Percentiles rank a stretch among this genome's conserved stretches.
phyloP scores from a whole-genome alignment of 2,329 filamentous ascomycete species.

The Apiospora pterosperma region DNA sequence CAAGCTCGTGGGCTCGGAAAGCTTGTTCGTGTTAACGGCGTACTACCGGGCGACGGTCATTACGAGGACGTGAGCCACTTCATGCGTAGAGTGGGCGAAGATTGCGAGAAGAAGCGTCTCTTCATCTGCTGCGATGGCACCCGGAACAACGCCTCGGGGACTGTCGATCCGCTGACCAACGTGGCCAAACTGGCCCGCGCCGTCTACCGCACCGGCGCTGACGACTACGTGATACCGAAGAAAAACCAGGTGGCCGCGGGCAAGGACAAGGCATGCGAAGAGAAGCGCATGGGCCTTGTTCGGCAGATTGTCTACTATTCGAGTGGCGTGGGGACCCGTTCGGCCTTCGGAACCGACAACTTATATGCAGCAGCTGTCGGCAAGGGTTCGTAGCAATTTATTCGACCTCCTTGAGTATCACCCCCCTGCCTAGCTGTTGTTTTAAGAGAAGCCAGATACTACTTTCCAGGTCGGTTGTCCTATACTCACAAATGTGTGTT shows the following conservation, averaged over 20 bases:
- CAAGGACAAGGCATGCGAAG: neutral
- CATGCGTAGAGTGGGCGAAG: neutral
- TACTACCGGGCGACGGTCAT: too few species aligned
- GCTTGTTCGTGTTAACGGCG: neutral
- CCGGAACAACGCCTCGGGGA: slow-evolving; percentile 12
- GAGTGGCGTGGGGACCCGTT: neutral
- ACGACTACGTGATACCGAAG: slow-evolving; percentile 7
- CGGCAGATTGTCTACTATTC: neutral
- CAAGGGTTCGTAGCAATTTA: neutral
- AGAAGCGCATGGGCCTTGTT: slow-evolving; percentile 20
- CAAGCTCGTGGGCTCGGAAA: neutral
- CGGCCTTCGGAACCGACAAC: neutral
- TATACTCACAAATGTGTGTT: neutral
- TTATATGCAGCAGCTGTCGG: neutral
- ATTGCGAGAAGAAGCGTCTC: slow-evolving; percentile 2
- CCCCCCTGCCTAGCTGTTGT: neutral
- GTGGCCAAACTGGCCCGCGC: slow-evolving; percentile 15
- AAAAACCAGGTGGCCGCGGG: neutral
- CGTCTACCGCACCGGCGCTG: slow-evolving; percentile 12
- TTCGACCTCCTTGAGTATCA: neutral
- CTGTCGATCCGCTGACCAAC: slow-evolving; percentile 11
- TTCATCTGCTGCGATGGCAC: slow-evolving; percentile 18
- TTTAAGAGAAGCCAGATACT: neutral
- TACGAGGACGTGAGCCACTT: neutral
- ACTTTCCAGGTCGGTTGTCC: neutral